Percentiles rank a stretch among this genome's conserved stretches.
These are phyloP conservation scores for Pestalotiopsis sp. DNA, from an alignment of 2,329 filamentous ascomycete genomes.

Conservation along the genomic window DNA sequence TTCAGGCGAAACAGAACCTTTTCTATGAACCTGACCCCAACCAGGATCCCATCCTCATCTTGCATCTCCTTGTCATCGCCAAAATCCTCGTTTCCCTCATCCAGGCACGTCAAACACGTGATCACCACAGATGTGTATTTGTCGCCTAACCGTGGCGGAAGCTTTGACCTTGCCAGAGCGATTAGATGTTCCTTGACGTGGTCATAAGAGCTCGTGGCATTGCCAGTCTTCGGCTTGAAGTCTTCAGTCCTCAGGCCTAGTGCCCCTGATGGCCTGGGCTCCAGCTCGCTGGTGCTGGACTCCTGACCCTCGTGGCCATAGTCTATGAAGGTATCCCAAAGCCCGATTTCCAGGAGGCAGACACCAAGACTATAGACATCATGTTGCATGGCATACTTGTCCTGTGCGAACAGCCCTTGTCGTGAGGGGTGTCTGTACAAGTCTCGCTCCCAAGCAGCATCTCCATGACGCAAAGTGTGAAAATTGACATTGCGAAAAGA, in stretches of 20 bases:
- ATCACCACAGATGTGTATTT: conserved; percentile 33
- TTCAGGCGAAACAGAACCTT: conserved; percentile 22
- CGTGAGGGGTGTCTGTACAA: conserved; percentile 54
- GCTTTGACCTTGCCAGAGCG: conserved; percentile 13
- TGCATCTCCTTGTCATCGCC: conserved; percentile 29
- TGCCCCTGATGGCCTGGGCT: no score
- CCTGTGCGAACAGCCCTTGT: conserved; percentile 42
- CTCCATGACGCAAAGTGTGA: conserved; percentile 35
- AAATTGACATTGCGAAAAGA: conserved; percentile 38
- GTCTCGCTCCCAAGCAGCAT: conserved; percentile 44
- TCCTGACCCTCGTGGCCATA: no score
- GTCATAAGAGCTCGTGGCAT: no score
- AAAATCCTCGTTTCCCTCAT: conserved; percentile 30
- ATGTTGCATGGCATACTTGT: conserved; percentile 53
- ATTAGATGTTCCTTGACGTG: conserved; percentile 10
- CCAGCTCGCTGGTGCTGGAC: no score
- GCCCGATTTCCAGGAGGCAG: conserved; percentile 54
- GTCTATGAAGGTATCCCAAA: conserved; percentile 43
- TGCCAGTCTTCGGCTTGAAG: neutral
- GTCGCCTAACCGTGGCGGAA: conserved; percentile 30
- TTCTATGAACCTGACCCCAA: conserved; percentile 32
- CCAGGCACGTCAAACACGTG: conserved; percentile 39
- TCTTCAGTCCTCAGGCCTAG: neutral
- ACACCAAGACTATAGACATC: conserved; percentile 61
- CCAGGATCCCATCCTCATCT: conserved; percentile 32